A percentile compares a stretch with the other conserved stretches of the same genome.
Evolutionary conservation across 192 early-diverging fungal species (phyloP).

Genomic region (Phlyctochytrium arcticum): DNA sequence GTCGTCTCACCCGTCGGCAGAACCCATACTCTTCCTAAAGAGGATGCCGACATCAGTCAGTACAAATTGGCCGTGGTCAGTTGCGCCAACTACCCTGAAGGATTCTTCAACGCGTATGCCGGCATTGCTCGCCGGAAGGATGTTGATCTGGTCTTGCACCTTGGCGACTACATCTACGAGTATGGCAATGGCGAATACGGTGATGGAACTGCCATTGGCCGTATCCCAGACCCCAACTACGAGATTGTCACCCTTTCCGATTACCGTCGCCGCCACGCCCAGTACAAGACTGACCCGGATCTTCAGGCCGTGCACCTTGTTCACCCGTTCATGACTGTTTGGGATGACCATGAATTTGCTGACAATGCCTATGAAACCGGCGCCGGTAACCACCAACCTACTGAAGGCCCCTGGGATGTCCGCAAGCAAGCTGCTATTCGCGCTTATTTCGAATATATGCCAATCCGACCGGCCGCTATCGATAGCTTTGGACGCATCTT

Average conservation of each 20-base stretch:
- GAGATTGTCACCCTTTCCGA: slow-evolving; percentile 20
- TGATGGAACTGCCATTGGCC: slow-evolving; percentile 25
- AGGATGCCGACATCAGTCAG: slow-evolving; percentile 6
- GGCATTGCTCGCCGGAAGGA: slow-evolving; percentile 18
- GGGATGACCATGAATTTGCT: slow-evolving; percentile 44
- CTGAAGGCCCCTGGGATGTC: slow-evolving; percentile 9
- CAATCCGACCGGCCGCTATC: slow-evolving; percentile 23
- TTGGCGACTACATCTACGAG: slow-evolving; percentile 45
- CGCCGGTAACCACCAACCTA: slow-evolving; percentile 3
- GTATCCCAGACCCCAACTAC: slow-evolving; percentile 29
- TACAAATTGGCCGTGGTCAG: slow-evolving; percentile 33
- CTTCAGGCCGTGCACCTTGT: slow-evolving; percentile 25
- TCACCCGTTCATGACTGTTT: slow-evolving; percentile 34
- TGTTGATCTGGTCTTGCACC: slow-evolving; percentile 37
- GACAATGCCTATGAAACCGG: slow-evolving; percentile 28
- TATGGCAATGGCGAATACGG: slow-evolving; percentile 35
- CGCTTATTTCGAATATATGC: slow-evolving; percentile 46
- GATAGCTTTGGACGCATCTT: slow-evolving; percentile 27
- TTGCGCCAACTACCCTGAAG: slow-evolving; percentile 33
- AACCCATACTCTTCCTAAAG: slow-evolving; percentile 34
- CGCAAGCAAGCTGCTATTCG: slow-evolving; percentile 29
- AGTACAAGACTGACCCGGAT: slow-evolving; percentile 38
- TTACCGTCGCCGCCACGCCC: slow-evolving; percentile 37
- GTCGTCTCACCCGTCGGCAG: slow-evolving; percentile 18
- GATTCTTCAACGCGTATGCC: slow-evolving; percentile 40